Evolutionary conservation across 129 eudicot species (phyloP).

Genomic region (Logfia minima): DNA sequence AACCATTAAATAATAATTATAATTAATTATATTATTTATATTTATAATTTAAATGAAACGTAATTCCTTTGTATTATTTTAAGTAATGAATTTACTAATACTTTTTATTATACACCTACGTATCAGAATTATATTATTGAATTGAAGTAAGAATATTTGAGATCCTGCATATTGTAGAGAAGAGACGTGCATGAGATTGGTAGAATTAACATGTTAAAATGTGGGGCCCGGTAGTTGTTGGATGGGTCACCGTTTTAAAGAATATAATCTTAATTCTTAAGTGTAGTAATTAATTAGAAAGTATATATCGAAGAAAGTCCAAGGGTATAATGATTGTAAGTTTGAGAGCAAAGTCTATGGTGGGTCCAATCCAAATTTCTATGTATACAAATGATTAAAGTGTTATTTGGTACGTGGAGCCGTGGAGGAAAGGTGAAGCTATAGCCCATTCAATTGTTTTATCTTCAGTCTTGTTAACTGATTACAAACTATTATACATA

Average conservation of each 20-base stretch:
- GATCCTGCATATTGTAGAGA: slow-evolving; percentile 10
- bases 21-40: too few relatives aligned
- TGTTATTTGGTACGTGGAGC: not conserved
- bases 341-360: slow-evolving; percentile 33
- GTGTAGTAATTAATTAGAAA: not conserved
- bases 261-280: too few relatives aligned
- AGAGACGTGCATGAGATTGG: slow-evolving; percentile 58
- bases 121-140: not conserved
- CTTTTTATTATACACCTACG: too few relatives aligned
- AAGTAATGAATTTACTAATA: not conserved
- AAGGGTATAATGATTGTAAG: slow-evolving; percentile 47
- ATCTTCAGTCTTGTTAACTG: not conserved
- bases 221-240: not conserved
- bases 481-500: too few relatives aligned
- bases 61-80: not conserved
- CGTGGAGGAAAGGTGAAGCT: not conserved
- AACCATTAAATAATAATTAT: too few relatives aligned
- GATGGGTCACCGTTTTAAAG: not conserved
- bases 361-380: slow-evolving; percentile 37
- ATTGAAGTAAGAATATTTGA: not conserved
- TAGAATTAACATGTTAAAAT: too few relatives aligned
- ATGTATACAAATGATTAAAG: slow-evolving; percentile 46
- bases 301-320: slow-evolving; percentile 21
- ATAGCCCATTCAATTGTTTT: not conserved
- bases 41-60: not conserved